Conservation (phyloP, 2,329 filamentous ascomycete genomes). For the Leptographium radiaticola region DNA sequence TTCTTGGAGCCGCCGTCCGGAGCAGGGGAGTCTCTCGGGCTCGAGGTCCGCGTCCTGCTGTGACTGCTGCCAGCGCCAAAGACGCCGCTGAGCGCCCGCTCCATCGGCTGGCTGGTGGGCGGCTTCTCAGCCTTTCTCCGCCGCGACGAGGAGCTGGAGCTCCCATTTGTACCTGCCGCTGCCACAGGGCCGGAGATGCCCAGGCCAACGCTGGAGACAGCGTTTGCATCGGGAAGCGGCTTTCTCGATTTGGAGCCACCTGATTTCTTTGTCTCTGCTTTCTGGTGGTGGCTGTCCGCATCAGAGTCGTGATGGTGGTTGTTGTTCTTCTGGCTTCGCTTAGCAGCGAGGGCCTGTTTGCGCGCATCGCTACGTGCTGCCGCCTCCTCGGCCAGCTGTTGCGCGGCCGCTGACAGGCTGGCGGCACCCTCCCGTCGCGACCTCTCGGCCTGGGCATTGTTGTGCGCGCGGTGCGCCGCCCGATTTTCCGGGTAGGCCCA, state of each 20-base stretch:
- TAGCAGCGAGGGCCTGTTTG: constrained; percentile 68
- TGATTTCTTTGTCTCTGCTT: constrained; percentile 48
- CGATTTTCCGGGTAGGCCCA: constrained; percentile 93
- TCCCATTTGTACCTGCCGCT: constrained; percentile 32
- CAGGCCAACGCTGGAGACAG: constrained; percentile 35
- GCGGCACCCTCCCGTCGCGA: constrained; percentile 68
- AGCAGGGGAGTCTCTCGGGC: constrained; percentile 54
- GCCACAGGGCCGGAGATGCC: constrained; percentile 47
- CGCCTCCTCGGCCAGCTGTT: constrained; percentile 69
- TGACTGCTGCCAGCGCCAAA: constrained; percentile 25
- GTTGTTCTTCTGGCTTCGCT: constrained; percentile 49
- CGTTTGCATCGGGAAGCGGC: constrained; percentile 14
- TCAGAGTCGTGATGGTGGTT: constrained; percentile 52
- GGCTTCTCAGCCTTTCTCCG: constrained; percentile 65
- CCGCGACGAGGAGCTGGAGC: constrained; percentile 42
- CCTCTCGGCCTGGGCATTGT: constrained; percentile 52
- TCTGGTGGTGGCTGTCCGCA: constrained; percentile 53
- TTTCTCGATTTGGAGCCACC: constrained; percentile 50
- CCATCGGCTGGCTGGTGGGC: constrained; percentile 40
- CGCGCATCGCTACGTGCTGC: constrained; percentile 73
- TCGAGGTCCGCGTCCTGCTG: constrained; percentile 46
- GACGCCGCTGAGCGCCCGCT: constrained; percentile 53
- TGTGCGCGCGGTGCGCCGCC: constrained; percentile 38
- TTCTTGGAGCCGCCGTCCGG: constrained; percentile 57
- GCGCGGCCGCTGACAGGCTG: constrained; percentile 63